Conservation (phyloP, 345 rosid genomes). For the Citrus medica region DNA sequence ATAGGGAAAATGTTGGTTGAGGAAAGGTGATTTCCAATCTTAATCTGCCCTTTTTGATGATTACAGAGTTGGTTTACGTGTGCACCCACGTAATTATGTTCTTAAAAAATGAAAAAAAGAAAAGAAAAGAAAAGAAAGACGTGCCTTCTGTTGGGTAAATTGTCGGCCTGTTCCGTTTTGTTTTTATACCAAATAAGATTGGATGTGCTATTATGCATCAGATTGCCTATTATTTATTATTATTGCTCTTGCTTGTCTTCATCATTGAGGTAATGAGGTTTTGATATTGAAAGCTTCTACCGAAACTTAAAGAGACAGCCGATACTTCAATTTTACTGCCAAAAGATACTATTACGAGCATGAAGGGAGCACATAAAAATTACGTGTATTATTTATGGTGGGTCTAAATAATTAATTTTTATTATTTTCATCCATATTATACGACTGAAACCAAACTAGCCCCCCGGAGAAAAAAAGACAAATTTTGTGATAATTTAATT, state of each 20-base stretch:
- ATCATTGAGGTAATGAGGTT: not conserved
- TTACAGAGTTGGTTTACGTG: slow-evolving; percentile 48
- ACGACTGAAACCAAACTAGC: too few species aligned
- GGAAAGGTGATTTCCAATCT: not conserved
- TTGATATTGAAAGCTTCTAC: slow-evolving; percentile 14
- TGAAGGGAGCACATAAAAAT: not conserved
- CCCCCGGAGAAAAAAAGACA: too few species aligned
- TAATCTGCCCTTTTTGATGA: slow-evolving; percentile 28
- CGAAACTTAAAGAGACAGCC: not conserved
- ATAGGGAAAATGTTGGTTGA: not conserved
- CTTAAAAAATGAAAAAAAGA: slow-evolving; percentile 15
- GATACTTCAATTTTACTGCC: not conserved
- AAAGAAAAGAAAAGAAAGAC: slow-evolving; percentile 34
- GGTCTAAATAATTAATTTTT: accelerated
- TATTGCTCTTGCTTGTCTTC: not conserved
- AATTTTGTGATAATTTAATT: too few species aligned
- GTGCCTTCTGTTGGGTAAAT: slow-evolving; percentile 45
- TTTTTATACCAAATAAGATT: not conserved
- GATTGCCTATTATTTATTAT: slow-evolving; percentile 7
- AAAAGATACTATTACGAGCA: not conserved
- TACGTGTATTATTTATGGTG: too few species aligned
- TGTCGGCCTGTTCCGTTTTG: slow-evolving; percentile 53
- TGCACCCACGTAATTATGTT: slow-evolving; percentile 40
- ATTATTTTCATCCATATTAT: too few species aligned
- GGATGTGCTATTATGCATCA: slow-evolving; percentile 9